Conservation (phyloP, 306 rosid species). For the Lathyrus oleraceus region DNA sequence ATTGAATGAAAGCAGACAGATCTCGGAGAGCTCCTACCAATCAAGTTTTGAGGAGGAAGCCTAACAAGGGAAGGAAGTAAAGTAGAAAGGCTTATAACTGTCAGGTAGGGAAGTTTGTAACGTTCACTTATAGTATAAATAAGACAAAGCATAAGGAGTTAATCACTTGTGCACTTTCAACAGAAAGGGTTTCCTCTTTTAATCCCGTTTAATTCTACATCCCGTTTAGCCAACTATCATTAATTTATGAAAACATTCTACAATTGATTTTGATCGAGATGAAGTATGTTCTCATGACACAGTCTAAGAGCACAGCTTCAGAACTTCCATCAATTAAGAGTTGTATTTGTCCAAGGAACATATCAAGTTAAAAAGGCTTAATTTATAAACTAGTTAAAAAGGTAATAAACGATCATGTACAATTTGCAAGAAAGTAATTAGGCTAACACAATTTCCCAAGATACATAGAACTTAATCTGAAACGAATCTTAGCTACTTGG, state of each 20-base stretch:
- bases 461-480: no score
- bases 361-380: not conserved
- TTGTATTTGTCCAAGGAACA: conserved; percentile 15
- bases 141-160: not conserved
- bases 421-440: no score
- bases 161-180: conserved; percentile 2
- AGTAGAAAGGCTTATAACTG: not conserved
- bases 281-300: conserved; percentile 19
- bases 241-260: conserved; percentile 20
- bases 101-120: not conserved
- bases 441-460: no score
- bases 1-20: not conserved
- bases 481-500: no score
- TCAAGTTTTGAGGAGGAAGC: not conserved
- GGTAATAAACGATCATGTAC: no score
- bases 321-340: conserved; percentile 22
- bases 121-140: not conserved
- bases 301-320: conserved; percentile 12
- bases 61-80: not conserved
- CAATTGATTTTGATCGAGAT: not conserved
- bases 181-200: conserved; percentile 9
- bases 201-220: not conserved
- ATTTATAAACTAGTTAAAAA: no score
- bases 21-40: not conserved
- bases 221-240: conserved; percentile 13